A percentile compares a stretch with the other conserved stretches of the same genome.
Evolutionary conservation across 331 rosid genomes (phyloP).

Genomic region (Telfairia occidentalis): DNA sequence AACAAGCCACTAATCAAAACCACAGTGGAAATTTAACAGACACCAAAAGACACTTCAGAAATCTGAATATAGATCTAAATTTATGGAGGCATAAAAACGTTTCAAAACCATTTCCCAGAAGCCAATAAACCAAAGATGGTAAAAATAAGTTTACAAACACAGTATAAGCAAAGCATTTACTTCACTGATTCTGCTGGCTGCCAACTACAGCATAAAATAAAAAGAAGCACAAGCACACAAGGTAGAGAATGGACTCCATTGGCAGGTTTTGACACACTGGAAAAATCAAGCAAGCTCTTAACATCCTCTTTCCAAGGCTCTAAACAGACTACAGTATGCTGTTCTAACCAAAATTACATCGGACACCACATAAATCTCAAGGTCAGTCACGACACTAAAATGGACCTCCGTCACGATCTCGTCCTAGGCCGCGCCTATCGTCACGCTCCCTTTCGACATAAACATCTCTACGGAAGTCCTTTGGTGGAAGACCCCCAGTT

Average conservation of each 20-base stretch:
- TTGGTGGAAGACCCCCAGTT: constrained; percentile 47
- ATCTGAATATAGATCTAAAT: not conserved
- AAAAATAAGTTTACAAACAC: not conserved
- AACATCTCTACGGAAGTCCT: constrained; percentile 47
- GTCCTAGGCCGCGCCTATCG: constrained; percentile 54
- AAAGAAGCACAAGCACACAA: not conserved
- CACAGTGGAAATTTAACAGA: not conserved
- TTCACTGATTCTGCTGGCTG: not conserved
- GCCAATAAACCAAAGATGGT: not conserved
- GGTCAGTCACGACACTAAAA: constrained; percentile 38
- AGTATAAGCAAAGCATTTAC: not conserved
- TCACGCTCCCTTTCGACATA: constrained; percentile 51
- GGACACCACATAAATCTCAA: not conserved
- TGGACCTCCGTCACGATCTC: constrained; percentile 66
- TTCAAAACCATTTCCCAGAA: not conserved
- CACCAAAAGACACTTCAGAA: not conserved
- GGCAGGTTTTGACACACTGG: not conserved
- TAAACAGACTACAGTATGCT: constrained; percentile 12
- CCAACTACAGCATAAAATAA: constrained; percentile 4
- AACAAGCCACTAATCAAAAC: not conserved
- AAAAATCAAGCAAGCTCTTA: not conserved
- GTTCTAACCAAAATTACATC: constrained; percentile 22
- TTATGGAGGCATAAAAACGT: not conserved
- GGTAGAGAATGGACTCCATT: not conserved
- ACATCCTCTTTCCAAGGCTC: constrained; percentile 8